A percentile compares a stretch with the other conserved stretches of the same genome.
phyloP scores from a whole-genome alignment of 2,329 filamentous ascomycete genomes.

The Pestalotiopsis sp. region DNA sequence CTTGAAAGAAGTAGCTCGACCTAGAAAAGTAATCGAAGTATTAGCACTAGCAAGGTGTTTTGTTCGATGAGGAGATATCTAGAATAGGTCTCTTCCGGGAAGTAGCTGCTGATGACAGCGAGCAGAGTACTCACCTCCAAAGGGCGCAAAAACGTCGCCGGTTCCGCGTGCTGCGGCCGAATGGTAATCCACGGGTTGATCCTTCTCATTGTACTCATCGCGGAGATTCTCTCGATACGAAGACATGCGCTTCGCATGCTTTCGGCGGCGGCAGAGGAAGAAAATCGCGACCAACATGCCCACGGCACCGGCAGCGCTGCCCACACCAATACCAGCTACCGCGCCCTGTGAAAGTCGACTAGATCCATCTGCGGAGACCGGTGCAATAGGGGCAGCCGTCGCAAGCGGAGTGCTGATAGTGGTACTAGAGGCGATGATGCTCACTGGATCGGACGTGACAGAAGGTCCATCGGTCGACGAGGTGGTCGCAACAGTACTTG shows the following conservation, averaged over 20 bases:
- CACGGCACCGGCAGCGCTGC: conserved; percentile 18
- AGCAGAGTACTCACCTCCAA: conserved; percentile 42
- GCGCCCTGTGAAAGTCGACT: conserved; percentile 4
- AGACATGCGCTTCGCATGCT: conserved; percentile 14
- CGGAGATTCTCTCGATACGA: conserved; percentile 16
- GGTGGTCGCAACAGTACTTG: not conserved
- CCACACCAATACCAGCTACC: conserved; percentile 23
- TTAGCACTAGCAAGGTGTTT: not conserved
- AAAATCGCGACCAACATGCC: conserved; percentile 20
- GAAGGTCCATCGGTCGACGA: not conserved
- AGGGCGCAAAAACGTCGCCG: conserved; percentile 43
- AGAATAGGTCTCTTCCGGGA: too few species aligned
- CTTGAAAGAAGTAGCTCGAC: conserved; percentile 8
- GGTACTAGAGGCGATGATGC: not conserved
- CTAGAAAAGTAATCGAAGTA: not conserved
- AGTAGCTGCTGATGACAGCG: too few species aligned
- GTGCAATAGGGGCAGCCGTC: conserved; percentile 5
- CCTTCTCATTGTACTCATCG: conserved; percentile 15
- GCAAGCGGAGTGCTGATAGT: not conserved
- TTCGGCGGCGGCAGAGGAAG: conserved; percentile 26
- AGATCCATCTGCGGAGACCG: not conserved
- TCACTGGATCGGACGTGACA: not conserved
- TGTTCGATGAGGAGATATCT: too few species aligned
- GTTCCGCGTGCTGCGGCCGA: conserved; percentile 17
- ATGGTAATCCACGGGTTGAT: conserved; percentile 7